These are phyloP conservation scores for Leishmania lainsoni DNA, from an alignment of 208 protist species.

Conservation along the genomic window DNA sequence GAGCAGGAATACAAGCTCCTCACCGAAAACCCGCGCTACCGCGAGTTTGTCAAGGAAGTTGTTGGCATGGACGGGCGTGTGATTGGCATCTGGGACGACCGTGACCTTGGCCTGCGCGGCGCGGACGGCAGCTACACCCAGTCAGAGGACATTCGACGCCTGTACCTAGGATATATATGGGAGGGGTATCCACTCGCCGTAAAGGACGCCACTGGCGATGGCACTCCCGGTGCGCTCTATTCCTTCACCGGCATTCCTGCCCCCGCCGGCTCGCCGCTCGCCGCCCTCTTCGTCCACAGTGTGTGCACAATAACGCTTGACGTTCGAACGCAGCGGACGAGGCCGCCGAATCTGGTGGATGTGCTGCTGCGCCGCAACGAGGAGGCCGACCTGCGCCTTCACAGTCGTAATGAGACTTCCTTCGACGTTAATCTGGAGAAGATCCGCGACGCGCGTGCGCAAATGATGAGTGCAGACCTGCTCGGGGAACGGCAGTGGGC, in stretches of 20 bases:
- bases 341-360: constrained; percentile 30
- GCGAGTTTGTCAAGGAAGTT: constrained; percentile 26
- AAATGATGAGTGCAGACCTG: constrained; percentile 49
- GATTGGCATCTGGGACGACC: constrained; percentile 81
- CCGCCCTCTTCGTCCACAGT: constrained; percentile 36
- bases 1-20: constrained; percentile 30
- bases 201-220: constrained; percentile 17
- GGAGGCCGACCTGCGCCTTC: constrained; percentile 16
- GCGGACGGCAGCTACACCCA: constrained; percentile 43
- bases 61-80: constrained; percentile 17
- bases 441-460: constrained; percentile 10
- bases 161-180: constrained; percentile 54
- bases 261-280: constrained; percentile 17
- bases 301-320: constrained; percentile 52
- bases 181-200: constrained; percentile 8
- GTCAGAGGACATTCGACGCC: constrained; percentile 38
- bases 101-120: constrained; percentile 73
- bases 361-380: constrained; percentile 17
- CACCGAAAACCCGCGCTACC: constrained; percentile 34
- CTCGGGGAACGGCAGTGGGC: constrained; percentile 79
- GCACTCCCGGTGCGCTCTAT: constrained; percentile 21
- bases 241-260: constrained; percentile 42
- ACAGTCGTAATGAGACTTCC: neutral
- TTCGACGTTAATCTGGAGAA: constrained; percentile 7
- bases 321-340: constrained; percentile 33